phyloP scores from a whole-genome alignment of 768 basidiomycete genomes.

The Xanthoconium stramineum region DNA sequence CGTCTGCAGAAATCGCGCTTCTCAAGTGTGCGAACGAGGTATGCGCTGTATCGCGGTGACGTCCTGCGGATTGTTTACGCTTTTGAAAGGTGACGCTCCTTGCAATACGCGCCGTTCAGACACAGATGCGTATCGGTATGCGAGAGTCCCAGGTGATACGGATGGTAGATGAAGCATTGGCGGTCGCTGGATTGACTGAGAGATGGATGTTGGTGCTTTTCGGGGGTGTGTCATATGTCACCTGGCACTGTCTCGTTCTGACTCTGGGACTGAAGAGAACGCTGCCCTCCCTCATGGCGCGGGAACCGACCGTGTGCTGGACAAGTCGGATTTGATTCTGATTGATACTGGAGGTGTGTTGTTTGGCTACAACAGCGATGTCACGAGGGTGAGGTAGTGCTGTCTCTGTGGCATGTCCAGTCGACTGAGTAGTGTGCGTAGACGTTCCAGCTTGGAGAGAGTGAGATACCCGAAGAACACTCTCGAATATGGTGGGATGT shows the following conservation, averaged over 20 bases:
- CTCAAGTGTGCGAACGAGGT: conserved; percentile 82
- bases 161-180: conserved; percentile 57
- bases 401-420: not conserved
- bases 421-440: conserved; percentile 11
- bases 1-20: conserved; percentile 62
- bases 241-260: not conserved
- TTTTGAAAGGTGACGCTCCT: conserved; percentile 72
- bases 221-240: conserved; percentile 51
- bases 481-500: conserved; percentile 63
- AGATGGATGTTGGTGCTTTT: conserved; percentile 70
- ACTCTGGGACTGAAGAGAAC: conserved; percentile 51
- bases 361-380: conserved; percentile 74
- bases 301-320: conserved; percentile 63
- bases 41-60: not conserved
- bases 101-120: conserved; percentile 63
- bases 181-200: conserved; percentile 54
- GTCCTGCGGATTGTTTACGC: not conserved
- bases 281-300: conserved; percentile 84
- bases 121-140: conserved; percentile 65
- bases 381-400: conserved; percentile 58
- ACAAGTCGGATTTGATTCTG: conserved; percentile 59
- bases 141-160: conserved; percentile 64
- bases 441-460: conserved; percentile 66
- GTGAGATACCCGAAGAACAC: conserved; percentile 52
- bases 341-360: conserved; percentile 73